Evolutionary conservation across 192 early-diverging fungal genomes (phyloP), one percentile per base, ranked within the genome.

Genomic region (Linnemannia hyalina): DNA sequence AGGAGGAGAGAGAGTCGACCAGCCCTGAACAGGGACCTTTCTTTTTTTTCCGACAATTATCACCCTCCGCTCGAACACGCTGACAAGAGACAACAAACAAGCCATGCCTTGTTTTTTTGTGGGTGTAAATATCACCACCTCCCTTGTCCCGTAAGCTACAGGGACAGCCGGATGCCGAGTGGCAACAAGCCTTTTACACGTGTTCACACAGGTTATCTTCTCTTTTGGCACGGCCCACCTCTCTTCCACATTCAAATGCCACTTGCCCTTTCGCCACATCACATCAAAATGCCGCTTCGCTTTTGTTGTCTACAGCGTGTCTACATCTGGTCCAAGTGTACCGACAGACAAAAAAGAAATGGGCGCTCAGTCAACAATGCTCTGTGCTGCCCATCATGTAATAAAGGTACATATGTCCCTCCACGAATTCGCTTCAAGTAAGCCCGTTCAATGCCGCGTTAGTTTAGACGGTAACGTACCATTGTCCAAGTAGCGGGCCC

Each of bases 401-500:
- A 55, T 18, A 23, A 55, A 2, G 20, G 22, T 23, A 55, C 22
- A 18, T 16, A 55, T 55, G 22, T 55, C 52, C 52, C 6, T 7
- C 52, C 52, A 55, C 22, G 16, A 7, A 0, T 23, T 55, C 22
- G 52, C n/a, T 26, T 57, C 16, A 26, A 26, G 55, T 26, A 32
- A n/a, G 6, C 7, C 7, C 10, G 32, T 26, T 38, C 11, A 70
- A 70, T 70, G 36, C 68, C 18, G 15, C 20, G 68, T 70, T 23
- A 70, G 68, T 70, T 40, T 44, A 65, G 60, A 23, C 29, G 60
- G 72, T n/a, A 57, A 70, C 68, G 11, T 86, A 68, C 80, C 74
- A 73, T 75, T 38, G 73, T 68, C 80, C 74, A 85, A 46, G 75
- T 75, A 49, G 80, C 80, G 29, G 74, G 80, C 10, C 72, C 60